Evolutionary conservation across 1,284 basidiomycete species (phyloP).

Genomic region (Ceratobasidium sp.): DNA sequence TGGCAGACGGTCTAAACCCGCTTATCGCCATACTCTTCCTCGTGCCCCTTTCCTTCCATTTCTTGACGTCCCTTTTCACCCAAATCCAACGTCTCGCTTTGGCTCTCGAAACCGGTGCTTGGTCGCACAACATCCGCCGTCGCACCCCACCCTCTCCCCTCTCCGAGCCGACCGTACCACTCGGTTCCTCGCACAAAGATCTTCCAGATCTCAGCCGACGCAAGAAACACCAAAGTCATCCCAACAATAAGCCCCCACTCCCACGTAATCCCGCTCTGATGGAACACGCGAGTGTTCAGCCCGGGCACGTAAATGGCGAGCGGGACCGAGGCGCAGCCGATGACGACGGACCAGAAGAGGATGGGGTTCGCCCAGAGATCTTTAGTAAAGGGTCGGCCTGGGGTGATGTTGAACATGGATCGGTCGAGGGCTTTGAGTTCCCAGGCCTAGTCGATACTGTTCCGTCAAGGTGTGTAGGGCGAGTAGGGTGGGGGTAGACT

Average conservation of each 20-base stretch:
- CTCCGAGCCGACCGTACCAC: constrained; percentile 28
- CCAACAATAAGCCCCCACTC: no score
- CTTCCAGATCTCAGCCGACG: constrained; percentile 41
- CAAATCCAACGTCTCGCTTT: constrained; percentile 26
- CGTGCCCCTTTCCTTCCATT: constrained; percentile 3
- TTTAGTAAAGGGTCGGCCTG: constrained; percentile 53
- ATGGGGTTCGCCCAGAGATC: constrained; percentile 66
- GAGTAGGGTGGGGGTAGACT: constrained; percentile 3
- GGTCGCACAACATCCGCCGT: constrained; percentile 40
- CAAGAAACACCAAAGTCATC: constrained; percentile 36
- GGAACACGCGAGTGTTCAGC: no score
- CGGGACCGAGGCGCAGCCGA: no score
- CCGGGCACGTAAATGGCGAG: no score
- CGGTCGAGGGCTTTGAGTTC: constrained; percentile 44
- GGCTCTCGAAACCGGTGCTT: background rate
- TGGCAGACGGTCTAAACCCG: constrained; percentile 7
- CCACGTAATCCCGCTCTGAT: no score
- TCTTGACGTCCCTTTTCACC: constrained; percentile 27
- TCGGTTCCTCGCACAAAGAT: constrained; percentile 31
- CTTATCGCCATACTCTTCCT: constrained; percentile 20
- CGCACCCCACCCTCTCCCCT: no score
- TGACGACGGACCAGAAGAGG: constrained; percentile 62
- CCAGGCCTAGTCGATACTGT: constrained; percentile 26
- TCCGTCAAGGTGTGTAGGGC: constrained; percentile 3
- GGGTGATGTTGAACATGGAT: constrained; percentile 44